phyloP scores from a whole-genome alignment of 2,329 filamentous ascomycete genomes.

The Taxawa tesnikishii region DNA sequence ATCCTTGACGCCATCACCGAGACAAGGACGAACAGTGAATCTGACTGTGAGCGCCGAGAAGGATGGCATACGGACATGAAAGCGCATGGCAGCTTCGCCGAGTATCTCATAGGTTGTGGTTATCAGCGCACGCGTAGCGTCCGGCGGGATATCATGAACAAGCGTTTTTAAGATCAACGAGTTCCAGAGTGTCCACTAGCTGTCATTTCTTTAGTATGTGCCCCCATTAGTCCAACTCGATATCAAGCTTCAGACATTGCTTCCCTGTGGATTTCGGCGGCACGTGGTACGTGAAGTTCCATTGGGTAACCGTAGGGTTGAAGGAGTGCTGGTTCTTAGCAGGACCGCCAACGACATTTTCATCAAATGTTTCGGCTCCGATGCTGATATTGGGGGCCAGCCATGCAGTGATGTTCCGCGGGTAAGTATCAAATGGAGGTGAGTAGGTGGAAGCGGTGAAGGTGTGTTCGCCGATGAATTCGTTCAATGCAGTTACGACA shows the following conservation, averaged over 20 bases:
- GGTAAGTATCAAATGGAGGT: slow-evolving; percentile 44
- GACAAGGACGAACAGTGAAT: no score
- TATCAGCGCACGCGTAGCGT: no score
- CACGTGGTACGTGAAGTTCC: slow-evolving; percentile 32
- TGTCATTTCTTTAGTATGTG: no score
- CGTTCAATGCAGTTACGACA: slow-evolving; percentile 25
- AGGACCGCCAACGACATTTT: slow-evolving; percentile 44
- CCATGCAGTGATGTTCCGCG: slow-evolving; percentile 49
- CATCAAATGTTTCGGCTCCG: slow-evolving; percentile 45
- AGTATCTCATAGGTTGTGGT: no score
- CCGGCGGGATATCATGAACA: no score
- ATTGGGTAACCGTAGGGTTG: slow-evolving; percentile 49
- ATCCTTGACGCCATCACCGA: no score
- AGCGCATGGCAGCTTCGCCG: no score
- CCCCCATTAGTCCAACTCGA: no score
- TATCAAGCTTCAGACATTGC: slow-evolving; percentile 5
- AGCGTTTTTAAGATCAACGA: no score
- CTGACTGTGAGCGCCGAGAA: no score
- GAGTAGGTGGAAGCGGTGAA: slow-evolving; percentile 43
- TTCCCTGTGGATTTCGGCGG: slow-evolving; percentile 2
- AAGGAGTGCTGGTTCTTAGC: slow-evolving; percentile 39
- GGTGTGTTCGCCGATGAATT: slow-evolving; percentile 41
- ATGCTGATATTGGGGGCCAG: slow-evolving; percentile 45
- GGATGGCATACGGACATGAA: no score
- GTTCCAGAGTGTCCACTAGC: no score